These are phyloP conservation scores for Melocanna baccifera DNA, from an alignment of 176 grass and related monocot genomes.

Conservation along the genomic window DNA sequence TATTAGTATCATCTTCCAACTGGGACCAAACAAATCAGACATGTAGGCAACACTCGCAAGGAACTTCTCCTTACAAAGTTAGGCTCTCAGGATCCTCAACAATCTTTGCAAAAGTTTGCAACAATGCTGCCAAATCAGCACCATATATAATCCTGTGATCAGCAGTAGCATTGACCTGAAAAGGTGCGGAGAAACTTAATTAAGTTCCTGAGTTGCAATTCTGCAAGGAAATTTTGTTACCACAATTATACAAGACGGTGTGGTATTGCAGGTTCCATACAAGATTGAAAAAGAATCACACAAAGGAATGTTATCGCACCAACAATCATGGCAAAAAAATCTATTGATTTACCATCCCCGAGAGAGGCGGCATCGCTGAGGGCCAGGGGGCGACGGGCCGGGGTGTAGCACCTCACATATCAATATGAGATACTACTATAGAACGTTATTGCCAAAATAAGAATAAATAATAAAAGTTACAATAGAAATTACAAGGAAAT, in stretches of 20 bases:
- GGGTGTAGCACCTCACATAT: too few relatives aligned
- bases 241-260: neutral
- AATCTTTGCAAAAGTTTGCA: conserved; percentile 92
- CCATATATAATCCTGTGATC: conserved; percentile 95
- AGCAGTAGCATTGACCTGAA: conserved; percentile 91
- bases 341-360: too few relatives aligned
- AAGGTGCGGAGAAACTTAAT: conserved; percentile 7
- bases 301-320: too few relatives aligned
- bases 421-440: too few relatives aligned
- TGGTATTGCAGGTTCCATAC: neutral
- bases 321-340: too few relatives aligned
- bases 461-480: too few relatives aligned
- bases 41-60: neutral
- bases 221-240: neutral
- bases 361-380: too few relatives aligned
- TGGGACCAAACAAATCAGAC: conserved; percentile 4
- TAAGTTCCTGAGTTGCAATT: neutral
- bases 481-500: too few relatives aligned
- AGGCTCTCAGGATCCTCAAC: conserved; percentile 69
- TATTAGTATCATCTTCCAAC: conserved; percentile 11
- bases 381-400: too few relatives aligned
- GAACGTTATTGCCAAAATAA: too few relatives aligned
- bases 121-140: conserved; percentile 83
- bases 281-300: too few relatives aligned
- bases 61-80: conserved; percentile 50